A percentile compares a stretch with the other conserved stretches of the same genome.
phyloP scores from a whole-genome alignment of 2,329 filamentous ascomycete genomes.

The Aureobasidium sp. region DNA sequence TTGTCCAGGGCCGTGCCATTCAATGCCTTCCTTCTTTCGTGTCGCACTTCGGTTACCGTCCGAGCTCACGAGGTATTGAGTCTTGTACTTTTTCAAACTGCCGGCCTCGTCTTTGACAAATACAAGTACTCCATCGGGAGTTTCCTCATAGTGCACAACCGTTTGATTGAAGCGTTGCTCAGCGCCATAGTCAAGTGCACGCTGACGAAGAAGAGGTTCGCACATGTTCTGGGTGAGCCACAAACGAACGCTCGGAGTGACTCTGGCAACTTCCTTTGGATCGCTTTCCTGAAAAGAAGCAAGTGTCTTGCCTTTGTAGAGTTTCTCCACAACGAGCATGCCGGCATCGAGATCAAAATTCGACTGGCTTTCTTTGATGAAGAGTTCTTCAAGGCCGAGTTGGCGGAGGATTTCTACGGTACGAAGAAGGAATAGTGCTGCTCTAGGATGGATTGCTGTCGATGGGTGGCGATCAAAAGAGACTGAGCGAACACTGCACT shows the following conservation, averaged over 20 bases:
- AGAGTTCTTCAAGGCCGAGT: slow-evolving; percentile 21
- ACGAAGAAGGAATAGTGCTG: slow-evolving; percentile 21
- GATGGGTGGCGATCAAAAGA: slow-evolving; percentile 21
- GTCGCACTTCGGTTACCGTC: slow-evolving; percentile 19
- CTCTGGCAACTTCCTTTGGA: slow-evolving; percentile 18
- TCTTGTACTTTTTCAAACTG: too few species aligned
- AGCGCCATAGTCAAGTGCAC: slow-evolving; percentile 14
- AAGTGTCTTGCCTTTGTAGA: slow-evolving; percentile 18
- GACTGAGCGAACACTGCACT: background rate
- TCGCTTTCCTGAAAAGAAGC: slow-evolving; percentile 7
- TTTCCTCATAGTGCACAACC: slow-evolving; percentile 20
- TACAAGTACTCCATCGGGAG: slow-evolving; percentile 16
- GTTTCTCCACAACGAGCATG: slow-evolving; percentile 20
- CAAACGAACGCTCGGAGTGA: slow-evolving; percentile 19
- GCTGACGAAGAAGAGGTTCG: slow-evolving; percentile 20
- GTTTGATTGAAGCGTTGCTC: slow-evolving; percentile 16
- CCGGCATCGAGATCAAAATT: slow-evolving; percentile 22
- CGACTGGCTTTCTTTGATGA: slow-evolving; percentile 18
- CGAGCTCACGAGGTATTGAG: too few species aligned
- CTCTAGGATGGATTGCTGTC: slow-evolving; percentile 23
- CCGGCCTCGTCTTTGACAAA: too few species aligned
- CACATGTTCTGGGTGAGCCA: slow-evolving; percentile 24
- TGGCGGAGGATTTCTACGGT: slow-evolving; percentile 23
- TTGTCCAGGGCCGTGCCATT: slow-evolving; percentile 20
- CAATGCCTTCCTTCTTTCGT: slow-evolving; percentile 18